These are phyloP conservation scores for Pseudonectria buxi DNA, from an alignment of 2,329 filamentous ascomycete species.

Conservation along the genomic window DNA sequence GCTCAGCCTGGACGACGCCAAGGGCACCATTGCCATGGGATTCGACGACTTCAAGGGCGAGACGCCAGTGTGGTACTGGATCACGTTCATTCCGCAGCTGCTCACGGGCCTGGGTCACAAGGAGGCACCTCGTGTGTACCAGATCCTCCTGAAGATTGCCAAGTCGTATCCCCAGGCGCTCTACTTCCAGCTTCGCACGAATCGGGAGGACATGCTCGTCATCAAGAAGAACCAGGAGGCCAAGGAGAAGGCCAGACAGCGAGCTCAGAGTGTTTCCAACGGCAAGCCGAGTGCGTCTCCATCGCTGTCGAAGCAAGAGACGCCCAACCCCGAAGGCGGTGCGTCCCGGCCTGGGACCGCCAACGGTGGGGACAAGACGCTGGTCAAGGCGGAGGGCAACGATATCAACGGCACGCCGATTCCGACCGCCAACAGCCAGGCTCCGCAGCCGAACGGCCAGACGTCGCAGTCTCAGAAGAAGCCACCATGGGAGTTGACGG, in stretches of 20 bases:
- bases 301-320: constrained; percentile 47
- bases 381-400: constrained; percentile 39
- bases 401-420: constrained; percentile 27
- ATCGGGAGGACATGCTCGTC: constrained; percentile 83
- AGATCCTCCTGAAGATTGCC: constrained; percentile 85
- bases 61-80: constrained; percentile 98
- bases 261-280: constrained; percentile 39
- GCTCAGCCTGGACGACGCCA: constrained; percentile 83
- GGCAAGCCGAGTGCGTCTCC: constrained; percentile 42
- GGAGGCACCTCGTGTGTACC: constrained; percentile 80
- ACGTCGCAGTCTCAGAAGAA: constrained; percentile 48
- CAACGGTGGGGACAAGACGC: constrained; percentile 36
- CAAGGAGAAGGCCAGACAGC: constrained; percentile 57
- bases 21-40: constrained; percentile 72
- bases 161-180: constrained; percentile 93
- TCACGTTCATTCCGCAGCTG: constrained; percentile 95
- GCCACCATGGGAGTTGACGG: constrained; percentile 92
- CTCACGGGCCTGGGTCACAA: constrained; percentile 86
- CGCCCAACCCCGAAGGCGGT: constrained; percentile 30
- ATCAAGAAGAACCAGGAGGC: constrained; percentile 85
- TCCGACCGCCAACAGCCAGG: constrained; percentile 20
- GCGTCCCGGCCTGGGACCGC: constrained; percentile 45
- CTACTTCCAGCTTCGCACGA: constrained; percentile 92
- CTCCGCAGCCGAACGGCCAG: constrained; percentile 16
- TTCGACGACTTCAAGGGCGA: constrained; percentile 98